Base-by-base conservation (phyloP, 352 stramenopile species). In the Phytophthora pluvialis region DNA sequence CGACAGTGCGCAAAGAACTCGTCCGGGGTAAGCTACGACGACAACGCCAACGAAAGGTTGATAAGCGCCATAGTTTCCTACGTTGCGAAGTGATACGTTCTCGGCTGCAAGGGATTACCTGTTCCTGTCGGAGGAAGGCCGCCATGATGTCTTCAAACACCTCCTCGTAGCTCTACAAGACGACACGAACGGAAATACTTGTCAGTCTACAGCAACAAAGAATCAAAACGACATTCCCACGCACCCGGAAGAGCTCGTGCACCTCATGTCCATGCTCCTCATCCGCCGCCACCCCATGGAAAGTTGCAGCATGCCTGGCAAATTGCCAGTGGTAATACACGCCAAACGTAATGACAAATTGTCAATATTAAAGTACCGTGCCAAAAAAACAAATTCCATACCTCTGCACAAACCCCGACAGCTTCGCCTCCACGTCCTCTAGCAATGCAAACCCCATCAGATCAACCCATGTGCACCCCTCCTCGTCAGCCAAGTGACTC, bases 1-100 rank as follows among this genome's bases (percentile, higher is more conserved):
- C 57, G 61, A 46, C 81, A 90, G 68, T 90, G 78, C 5, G 42
- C 29, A 60, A 80, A 88, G 53, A 89, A 89, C 21, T 69, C 70
- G 2, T 86, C 65, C 2, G 62, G 31, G 8, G 79, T 65, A 36
- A 90, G 64, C 71, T 78, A n/a, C 46, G 49, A 25, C 15, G 57
- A 28, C n/a, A 56, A 18, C 26, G 25, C 4, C 12, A 54, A 60
- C 25, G 43, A 46, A 33, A 28, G 12, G 5, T 28, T 46, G 13
- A 46, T 68, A 40, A 69, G 45, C 26, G 31, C 35, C 11, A 29
- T 4, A n/a, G 31, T 31, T 65, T 65, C 46, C 52, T 46, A 15
- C 18, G 21, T 52, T 33, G 56, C 15, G 26, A 44, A 5, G 33
- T 56, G 32, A 5, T 35, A 32, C 21, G 10, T 8, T 32, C 13